Evolutionary conservation across 2,329 filamentous ascomycete genomes (phyloP), one percentile per base, ranked within the genome.

Genomic region (Septoria petroselini): DNA sequence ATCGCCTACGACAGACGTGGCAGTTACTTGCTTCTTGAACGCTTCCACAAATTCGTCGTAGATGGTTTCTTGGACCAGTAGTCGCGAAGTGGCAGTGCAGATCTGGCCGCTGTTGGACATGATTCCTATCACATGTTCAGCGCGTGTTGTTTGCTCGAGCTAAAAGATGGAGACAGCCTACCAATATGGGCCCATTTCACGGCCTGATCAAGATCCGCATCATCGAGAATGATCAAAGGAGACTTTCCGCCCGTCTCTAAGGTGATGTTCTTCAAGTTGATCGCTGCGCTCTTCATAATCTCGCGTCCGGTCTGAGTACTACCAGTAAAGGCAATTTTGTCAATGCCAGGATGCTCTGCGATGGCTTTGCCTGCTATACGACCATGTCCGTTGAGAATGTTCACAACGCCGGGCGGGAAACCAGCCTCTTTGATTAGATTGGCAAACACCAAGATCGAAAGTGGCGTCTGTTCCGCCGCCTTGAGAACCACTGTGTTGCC

Each of bases 401-500:
- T 73, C 14, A 75, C 34, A 1, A 72, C 70, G 2, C 71, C 71
- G 1, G 66, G 65, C 7, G 72, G 71, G 47, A 73, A 71, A 1
- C 69, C 70, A n/a, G 65, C 70, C 55, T 71, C 53, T n/a, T 62
- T 57, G 2, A 74, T 50, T 15, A 60, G 60, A 4, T 67, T 68
- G 15, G 66, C 54, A 18, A 52, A 71, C 58, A 82, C 80, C 2
- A 81, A 63, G n/a, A 78, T 73, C 7, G 75, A 77, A 1, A 81
- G 68, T 1, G 79, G 79, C 2, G 78, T 81, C 60, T 81, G 78
- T 57, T 82, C 79, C 0, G 78, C 77, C 0, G 78, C 70, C 60
- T 82, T 82, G 30, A 81, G 51, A 2, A 82, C 76, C 2, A 81
- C 68, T 0, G 77, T 80, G 62, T 82, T 82, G 19, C 79, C 79